phyloP scores from a whole-genome alignment of 805 yeast genomes.

The Kodamaea laetipori region DNA sequence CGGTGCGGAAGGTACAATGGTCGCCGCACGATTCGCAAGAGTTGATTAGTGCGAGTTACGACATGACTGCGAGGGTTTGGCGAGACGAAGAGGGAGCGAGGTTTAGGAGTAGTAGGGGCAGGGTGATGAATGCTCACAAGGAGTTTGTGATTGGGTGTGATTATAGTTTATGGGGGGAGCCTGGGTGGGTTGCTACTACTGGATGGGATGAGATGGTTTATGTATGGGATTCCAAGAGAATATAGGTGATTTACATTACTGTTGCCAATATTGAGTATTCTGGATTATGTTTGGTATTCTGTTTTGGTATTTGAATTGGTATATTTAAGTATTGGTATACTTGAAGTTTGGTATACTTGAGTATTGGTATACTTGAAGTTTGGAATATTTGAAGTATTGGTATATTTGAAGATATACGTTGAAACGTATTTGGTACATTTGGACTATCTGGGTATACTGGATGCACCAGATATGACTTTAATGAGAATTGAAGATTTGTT shows the following conservation, averaged over 20 bases:
- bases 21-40: constrained; percentile 81
- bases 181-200: constrained; percentile 92
- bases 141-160: constrained; percentile 94
- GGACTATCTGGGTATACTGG: too few relatives aligned
- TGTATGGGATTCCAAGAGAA: constrained; percentile 74
- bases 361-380: too few relatives aligned
- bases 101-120: constrained; percentile 29
- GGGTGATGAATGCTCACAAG: constrained; percentile 64
- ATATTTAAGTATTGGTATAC: constrained; percentile 1
- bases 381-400: too few relatives aligned
- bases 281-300: neutral
- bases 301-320: too few relatives aligned
- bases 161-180: constrained; percentile 95
- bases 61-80: constrained; percentile 92
- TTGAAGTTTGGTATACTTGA: neutral
- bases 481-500: too few relatives aligned
- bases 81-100: constrained; percentile 57
- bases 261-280: too few relatives aligned
- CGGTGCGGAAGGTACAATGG: constrained; percentile 82
- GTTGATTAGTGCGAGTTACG: constrained; percentile 79
- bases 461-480: too few relatives aligned
- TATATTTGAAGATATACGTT: too few relatives aligned
- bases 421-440: too few relatives aligned
- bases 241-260: constrained; percentile 21
- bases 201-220: constrained; percentile 97